Percentiles rank a stretch among this genome's conserved stretches.
Evolutionary conservation across 352 stramenopile species (phyloP).

Genomic region (Phytophthora sansomeana): DNA sequence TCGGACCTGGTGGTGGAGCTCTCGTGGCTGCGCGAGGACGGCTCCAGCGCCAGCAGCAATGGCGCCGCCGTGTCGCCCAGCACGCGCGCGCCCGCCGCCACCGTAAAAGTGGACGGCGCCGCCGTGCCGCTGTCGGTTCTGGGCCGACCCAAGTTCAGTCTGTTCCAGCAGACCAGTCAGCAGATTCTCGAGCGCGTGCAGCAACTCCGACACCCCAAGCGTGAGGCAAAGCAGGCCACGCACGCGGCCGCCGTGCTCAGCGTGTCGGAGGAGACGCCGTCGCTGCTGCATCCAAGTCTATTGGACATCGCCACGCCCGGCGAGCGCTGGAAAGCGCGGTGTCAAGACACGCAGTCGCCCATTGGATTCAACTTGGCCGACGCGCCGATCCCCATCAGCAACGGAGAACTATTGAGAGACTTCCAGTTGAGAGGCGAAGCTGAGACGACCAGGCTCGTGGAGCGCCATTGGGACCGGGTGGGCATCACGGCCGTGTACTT

Average conservation of each 20-base stretch:
- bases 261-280: constrained; percentile 39
- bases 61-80: constrained; percentile 12
- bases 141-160: constrained; percentile 88
- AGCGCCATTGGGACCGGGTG: constrained; percentile 71
- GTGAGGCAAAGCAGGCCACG: constrained; percentile 15
- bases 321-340: constrained; percentile 64
- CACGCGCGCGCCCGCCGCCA: constrained; percentile 4
- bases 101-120: constrained; percentile 29
- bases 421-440: constrained; percentile 73
- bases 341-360: constrained; percentile 71
- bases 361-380: constrained; percentile 80
- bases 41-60: constrained; percentile 20
- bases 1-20: constrained; percentile 95
- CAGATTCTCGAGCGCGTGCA: constrained; percentile 75
- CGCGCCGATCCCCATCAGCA: constrained; percentile 60
- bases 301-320: constrained; percentile 49
- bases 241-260: constrained; percentile 31
- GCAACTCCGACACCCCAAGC: constrained; percentile 41
- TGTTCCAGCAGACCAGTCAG: constrained; percentile 84
- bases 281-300: constrained; percentile 73
- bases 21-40: constrained; percentile 70
- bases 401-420: constrained; percentile 47
- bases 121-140: constrained; percentile 64
- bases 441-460: constrained; percentile 66
- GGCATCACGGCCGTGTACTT: constrained; percentile 94